Evolutionary conservation across 2,329 filamentous ascomycete species (phyloP), one percentile per base, ranked within the genome.

Genomic region (Aplosporella prunicola): DNA sequence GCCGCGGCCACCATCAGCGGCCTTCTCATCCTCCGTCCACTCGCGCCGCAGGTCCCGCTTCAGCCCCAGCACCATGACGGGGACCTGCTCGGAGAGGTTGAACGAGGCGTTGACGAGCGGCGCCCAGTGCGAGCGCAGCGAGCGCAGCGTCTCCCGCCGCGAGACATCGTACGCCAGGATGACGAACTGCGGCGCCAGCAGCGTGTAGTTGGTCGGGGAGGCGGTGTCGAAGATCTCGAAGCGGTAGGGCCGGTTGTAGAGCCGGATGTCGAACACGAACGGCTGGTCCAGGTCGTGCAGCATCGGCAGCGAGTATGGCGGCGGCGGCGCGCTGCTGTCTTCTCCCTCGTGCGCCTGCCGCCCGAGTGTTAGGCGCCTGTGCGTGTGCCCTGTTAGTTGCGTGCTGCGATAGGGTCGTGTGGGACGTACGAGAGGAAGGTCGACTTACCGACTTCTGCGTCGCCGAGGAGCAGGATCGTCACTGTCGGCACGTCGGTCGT

Each of bases 111-210:
- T 66, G 10, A 68, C 60, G 3, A 63, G 47, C 3, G 54, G 48
- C 18, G 64, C 59, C 67, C 67, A 71, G 9, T 47, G 50, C 8
- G 45, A 56, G 35, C 63, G 63, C 0, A 77, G 52, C 7, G 66
- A 68, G 1, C 56, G 48, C 9, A 79, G 55, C 1, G 67, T 69
- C 2, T 55, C 50, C 32, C 72, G 67, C n/a, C 66, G 64, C 4
- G 68, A 66, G 35, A 79, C 70, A 46, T 73, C 69, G 52, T 69
- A 79, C 47, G 73, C 74, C 20, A 79, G 58, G 15, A 79, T 64
- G 10, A 78, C 61, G 36, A 78, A 64, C 27, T 67, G 57, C 0
- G 75, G 74, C 2, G 53, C 52, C 0, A 76, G 55, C 7, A 72
- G 64, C 8, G 72, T 68, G 60, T 73, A 78, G 44, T 71, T 66